These are phyloP conservation scores for Hymenoscyphus salicellus DNA, from an alignment of 2,329 filamentous ascomycete genomes.

Conservation along the genomic window DNA sequence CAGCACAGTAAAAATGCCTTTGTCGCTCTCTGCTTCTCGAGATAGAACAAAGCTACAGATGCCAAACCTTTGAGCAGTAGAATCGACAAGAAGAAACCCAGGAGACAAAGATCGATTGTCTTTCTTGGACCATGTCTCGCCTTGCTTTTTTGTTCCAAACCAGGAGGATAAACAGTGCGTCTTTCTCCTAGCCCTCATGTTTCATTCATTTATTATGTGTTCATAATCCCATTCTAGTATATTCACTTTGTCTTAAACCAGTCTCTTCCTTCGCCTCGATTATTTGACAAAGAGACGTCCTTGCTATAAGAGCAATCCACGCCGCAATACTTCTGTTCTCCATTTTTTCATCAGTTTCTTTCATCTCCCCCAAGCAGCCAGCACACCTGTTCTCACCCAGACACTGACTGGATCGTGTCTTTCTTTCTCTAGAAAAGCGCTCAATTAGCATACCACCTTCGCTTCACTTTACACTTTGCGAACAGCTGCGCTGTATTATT, in stretches of 20 bases:
- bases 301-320: slow-evolving; percentile 2
- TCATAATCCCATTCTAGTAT: neutral
- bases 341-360: slow-evolving; percentile 1
- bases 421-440: neutral
- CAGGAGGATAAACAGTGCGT: neutral
- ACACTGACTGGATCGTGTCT: slow-evolving; percentile 1
- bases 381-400: neutral
- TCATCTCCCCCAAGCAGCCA: neutral
- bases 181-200: neutral
- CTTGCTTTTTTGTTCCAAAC: neutral
- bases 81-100: neutral
- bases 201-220: neutral
- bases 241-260: neutral
- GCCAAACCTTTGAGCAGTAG: neutral
- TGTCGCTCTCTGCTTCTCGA: neutral
- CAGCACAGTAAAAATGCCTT: neutral
- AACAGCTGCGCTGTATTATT: neutral
- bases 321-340: slow-evolving; percentile 1
- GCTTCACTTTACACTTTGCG: neutral
- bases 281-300: neutral
- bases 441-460: neutral
- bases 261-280: neutral
- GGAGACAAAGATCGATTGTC: neutral
- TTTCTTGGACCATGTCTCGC: neutral
- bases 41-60: neutral